phyloP scores from a whole-genome alignment of 768 basidiomycete genomes.

The Gymnopilus junonius region DNA sequence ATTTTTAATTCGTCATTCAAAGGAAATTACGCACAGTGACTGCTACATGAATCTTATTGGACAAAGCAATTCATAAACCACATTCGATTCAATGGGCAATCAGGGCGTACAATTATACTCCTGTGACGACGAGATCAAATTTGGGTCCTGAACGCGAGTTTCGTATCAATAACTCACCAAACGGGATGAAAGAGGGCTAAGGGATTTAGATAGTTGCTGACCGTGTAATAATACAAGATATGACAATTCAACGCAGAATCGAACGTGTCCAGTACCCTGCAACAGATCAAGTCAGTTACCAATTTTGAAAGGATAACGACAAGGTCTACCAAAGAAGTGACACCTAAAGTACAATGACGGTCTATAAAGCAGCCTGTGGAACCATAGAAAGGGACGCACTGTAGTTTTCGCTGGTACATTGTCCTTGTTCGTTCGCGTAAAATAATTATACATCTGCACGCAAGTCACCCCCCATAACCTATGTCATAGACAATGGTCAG shows the following conservation, averaged over 20 bases:
- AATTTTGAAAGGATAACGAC: not conserved
- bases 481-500: not conserved
- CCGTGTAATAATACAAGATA: slow-evolving; percentile 61
- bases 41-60: slow-evolving; percentile 52
- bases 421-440: slow-evolving; percentile 33
- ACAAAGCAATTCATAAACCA: not conserved
- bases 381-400: slow-evolving; percentile 29
- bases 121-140: slow-evolving; percentile 27
- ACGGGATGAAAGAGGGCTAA: slow-evolving; percentile 44
- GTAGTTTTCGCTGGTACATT: slow-evolving; percentile 34
- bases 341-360: slow-evolving; percentile 32
- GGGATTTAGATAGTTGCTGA: slow-evolving; percentile 56
- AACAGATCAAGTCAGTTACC: not conserved
- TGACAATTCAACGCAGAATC: slow-evolving; percentile 57
- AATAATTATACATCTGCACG: slow-evolving; percentile 58
- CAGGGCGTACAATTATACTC: slow-evolving; percentile 52
- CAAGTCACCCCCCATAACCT: slow-evolving; percentile 68
- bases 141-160: not conserved
- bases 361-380: too few relatives aligned
- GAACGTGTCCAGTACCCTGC: slow-evolving; percentile 59
- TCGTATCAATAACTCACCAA: slow-evolving; percentile 44
- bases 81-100: not conserved
- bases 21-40: slow-evolving; percentile 46
- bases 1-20: not conserved
- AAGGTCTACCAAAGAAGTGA: slow-evolving; percentile 32